These are phyloP conservation scores for Aurifilum marmelostoma DNA, from an alignment of 2,329 filamentous ascomycete genomes.

Conservation along the genomic window DNA sequence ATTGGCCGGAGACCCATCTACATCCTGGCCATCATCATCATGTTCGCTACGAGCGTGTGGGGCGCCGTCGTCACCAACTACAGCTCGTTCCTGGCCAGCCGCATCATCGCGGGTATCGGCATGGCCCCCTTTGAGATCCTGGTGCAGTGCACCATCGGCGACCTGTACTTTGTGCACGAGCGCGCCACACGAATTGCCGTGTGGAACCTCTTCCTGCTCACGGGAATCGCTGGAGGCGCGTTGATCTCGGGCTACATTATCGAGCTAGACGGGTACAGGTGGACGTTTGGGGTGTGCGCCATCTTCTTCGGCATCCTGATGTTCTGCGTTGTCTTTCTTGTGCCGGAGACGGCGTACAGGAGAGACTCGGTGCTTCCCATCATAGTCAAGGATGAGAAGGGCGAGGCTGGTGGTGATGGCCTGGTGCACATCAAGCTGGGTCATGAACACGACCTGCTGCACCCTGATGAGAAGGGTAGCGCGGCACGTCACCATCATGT, in stretches of 20 bases:
- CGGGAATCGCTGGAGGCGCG: constrained; percentile 46
- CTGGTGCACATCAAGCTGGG: constrained; percentile 30
- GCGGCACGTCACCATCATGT: constrained; percentile 26
- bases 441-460: constrained; percentile 29
- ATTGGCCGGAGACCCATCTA: constrained; percentile 55
- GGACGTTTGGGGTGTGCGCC: constrained; percentile 52
- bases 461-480: constrained; percentile 21
- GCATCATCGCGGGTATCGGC: constrained; percentile 50
- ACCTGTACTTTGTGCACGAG: constrained; percentile 51
- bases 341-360: constrained; percentile 54
- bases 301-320: constrained; percentile 49
- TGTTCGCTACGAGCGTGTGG: constrained; percentile 54
- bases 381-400: constrained; percentile 11
- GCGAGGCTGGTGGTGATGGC: background rate
- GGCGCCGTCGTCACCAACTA: constrained; percentile 48
- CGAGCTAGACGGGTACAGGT: constrained; percentile 45
- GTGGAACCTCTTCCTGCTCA: constrained; percentile 46
- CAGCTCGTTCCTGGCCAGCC: constrained; percentile 48
- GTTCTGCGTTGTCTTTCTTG: constrained; percentile 50
- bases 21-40: constrained; percentile 49
- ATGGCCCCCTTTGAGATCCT: constrained; percentile 57
- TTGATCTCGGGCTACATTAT: constrained; percentile 47
- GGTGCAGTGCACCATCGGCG: constrained; percentile 54
- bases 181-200: constrained; percentile 47
- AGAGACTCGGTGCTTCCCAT: constrained; percentile 36